Evolutionary conservation across 2,329 filamentous ascomycete species (phyloP).

Genomic region (Sporothrix mexicana): DNA sequence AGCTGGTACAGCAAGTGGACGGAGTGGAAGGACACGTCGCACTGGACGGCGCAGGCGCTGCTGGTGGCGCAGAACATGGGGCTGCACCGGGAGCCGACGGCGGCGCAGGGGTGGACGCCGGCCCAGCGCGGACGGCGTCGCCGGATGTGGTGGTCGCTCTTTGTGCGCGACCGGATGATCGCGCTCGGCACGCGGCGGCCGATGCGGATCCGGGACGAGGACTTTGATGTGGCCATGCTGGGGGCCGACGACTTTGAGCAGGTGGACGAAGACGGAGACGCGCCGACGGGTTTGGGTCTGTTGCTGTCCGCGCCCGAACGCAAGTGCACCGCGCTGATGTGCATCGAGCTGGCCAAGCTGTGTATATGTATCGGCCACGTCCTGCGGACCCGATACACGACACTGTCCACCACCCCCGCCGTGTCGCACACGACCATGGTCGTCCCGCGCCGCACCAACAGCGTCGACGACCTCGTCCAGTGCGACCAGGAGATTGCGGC

Average conservation of each 20-base stretch:
- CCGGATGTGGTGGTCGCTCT: conserved; percentile 73
- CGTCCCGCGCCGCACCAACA: conserved; percentile 12
- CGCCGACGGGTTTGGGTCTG: neutral
- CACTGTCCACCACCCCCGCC: conserved; percentile 10
- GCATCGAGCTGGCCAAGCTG: conserved; percentile 70
- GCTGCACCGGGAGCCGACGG: conserved; percentile 69
- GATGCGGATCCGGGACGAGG: conserved; percentile 69
- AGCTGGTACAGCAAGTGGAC: conserved; percentile 74
- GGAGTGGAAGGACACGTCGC: conserved; percentile 74
- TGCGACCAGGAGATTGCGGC: conserved; percentile 23
- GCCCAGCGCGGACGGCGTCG: conserved; percentile 66
- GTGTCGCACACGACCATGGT: conserved; percentile 24
- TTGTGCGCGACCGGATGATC: conserved; percentile 70
- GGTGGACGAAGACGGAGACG: neutral
- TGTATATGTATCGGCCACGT: conserved; percentile 70
- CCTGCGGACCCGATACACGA: conserved; percentile 65
- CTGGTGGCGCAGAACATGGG: conserved; percentile 73
- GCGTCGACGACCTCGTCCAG: neutral
- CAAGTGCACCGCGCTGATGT: conserved; percentile 52
- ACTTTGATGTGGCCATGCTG: conserved; percentile 71
- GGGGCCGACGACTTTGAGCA: conserved; percentile 63
- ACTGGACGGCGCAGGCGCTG: conserved; percentile 73
- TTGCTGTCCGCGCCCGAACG: conserved; percentile 48
- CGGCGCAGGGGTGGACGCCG: conserved; percentile 60
- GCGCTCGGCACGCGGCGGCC: conserved; percentile 71